Base-by-base conservation (phyloP, 176 grass and related monocot genomes). In the Pontederia crassipes region DNA sequence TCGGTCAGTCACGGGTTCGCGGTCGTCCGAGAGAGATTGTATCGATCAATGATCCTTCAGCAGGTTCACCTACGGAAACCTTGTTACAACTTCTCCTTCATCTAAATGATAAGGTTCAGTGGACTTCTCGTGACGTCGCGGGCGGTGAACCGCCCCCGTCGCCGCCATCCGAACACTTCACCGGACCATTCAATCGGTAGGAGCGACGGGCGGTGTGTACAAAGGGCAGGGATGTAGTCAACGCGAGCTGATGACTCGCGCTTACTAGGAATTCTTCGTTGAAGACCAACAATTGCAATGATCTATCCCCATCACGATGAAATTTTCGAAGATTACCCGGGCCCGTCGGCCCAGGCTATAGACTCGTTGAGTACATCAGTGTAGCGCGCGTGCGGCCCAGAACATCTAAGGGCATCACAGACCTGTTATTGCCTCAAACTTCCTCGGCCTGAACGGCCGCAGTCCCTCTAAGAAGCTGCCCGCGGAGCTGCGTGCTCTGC, bases 351-450 rank as follows among this genome's bases (percentile, higher is more conserved):
- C 73, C 67, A 76, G 62, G 73, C 73, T 67, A 76, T 67, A 76
- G 15, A 76, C 73, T 76, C 63, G 73, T 76, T 76, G 73, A 68
- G 68, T 76, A 76, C 62, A 76, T 80, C 78, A 74, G 64, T 80
- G 78, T 80, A 80, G 78, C 78, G 63, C 64, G 63, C 78, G 78
- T 80, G 78, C 78, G 63, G 64, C 78, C 58, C 78, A 75, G 78
- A 81, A 81, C 78, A 81, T 81, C 65, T 81, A 81, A 81, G 78
- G 78, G 78, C 78, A 81, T 81, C 78, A 81, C 65, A 81, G 72
- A 75, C 78, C 72, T 81, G 72, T 81, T 75, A 81, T 81, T 75
- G 78, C 78, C 78, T 81, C 78, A 81, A 81, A 81, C 78, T 81
- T 71, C 71, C 65, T 45, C 75, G 72, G 72, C 78, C 78, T 75